Evolutionary conservation across 257 asterid genomes (phyloP).

Genomic region (Solanum sejunctum): DNA sequence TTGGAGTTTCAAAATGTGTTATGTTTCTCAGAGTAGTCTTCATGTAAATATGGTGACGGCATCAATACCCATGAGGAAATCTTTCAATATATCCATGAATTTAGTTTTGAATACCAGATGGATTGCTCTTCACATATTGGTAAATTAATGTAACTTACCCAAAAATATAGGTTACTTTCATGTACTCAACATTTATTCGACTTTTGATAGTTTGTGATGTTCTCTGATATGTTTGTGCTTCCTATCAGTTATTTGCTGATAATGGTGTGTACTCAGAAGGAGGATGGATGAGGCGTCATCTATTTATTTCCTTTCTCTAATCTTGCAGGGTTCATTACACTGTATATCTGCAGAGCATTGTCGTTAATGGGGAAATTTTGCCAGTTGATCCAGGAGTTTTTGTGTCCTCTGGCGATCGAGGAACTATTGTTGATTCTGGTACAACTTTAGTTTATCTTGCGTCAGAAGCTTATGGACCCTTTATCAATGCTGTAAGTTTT

Average conservation of each 20-base stretch:
- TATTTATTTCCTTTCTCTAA: background rate
- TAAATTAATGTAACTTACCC: background rate
- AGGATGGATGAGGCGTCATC: background rate
- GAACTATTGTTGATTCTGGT: slow-evolving; percentile 79
- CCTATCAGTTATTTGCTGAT: background rate
- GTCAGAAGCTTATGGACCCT: slow-evolving; percentile 70
- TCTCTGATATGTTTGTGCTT: background rate
- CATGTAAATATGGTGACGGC: background rate
- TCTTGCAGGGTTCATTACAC: slow-evolving; percentile 79
- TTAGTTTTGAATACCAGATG: background rate
- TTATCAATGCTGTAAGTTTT: slow-evolving; percentile 57
- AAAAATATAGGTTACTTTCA: background rate
- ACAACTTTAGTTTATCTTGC: slow-evolving; percentile 84
- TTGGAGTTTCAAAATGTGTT: background rate
- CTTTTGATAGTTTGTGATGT: background rate
- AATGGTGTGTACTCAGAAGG: background rate
- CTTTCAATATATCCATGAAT: background rate
- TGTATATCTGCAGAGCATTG: slow-evolving; percentile 62
- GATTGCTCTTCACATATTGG: background rate
- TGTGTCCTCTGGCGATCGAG: slow-evolving; percentile 49
- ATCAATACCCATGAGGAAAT: background rate
- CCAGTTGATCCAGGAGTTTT: slow-evolving; percentile 63
- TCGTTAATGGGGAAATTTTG: slow-evolving; percentile 55
- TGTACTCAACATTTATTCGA: background rate
- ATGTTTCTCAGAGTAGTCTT: background rate